Conservation (phyloP, 208 protist genomes). For the Sergeia podlipaevii region DNA sequence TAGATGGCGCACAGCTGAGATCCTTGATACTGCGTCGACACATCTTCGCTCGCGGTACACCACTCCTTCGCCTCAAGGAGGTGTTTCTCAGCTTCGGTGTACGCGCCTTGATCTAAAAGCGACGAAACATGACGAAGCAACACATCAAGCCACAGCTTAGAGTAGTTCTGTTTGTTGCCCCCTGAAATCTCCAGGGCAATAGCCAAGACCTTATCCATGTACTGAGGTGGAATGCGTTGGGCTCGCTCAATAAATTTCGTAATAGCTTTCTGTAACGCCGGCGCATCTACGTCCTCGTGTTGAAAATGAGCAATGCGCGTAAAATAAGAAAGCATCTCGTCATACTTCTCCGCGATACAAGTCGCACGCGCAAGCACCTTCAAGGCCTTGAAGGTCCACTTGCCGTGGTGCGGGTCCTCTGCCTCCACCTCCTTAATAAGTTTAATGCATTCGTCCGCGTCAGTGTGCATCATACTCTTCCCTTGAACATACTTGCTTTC, state of each 20-base stretch:
- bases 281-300: slow-evolving; percentile 24
- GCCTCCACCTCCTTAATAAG: slow-evolving; percentile 72
- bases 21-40: slow-evolving; percentile 21
- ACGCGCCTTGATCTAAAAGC: slow-evolving; percentile 14
- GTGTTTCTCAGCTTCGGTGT: slow-evolving; percentile 27
- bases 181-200: slow-evolving; percentile 63
- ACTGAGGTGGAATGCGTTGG: slow-evolving; percentile 39
- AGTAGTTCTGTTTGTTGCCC: slow-evolving; percentile 30
- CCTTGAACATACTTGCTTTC: slow-evolving; percentile 86
- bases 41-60: slow-evolving; percentile 59
- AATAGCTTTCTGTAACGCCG: slow-evolving; percentile 66
- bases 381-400: slow-evolving; percentile 94
- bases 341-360: slow-evolving; percentile 65
- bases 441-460: slow-evolving; percentile 59
- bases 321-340: slow-evolving; percentile 82
- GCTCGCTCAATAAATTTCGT: slow-evolving; percentile 90
- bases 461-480: slow-evolving; percentile 75
- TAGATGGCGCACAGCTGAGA: slow-evolving; percentile 58
- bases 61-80: slow-evolving; percentile 62
- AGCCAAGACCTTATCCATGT: slow-evolving; percentile 53
- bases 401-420: slow-evolving; percentile 67
- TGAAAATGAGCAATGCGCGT: slow-evolving; percentile 58
- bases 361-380: slow-evolving; percentile 89
- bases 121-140: slow-evolving; percentile 82
- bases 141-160: slow-evolving; percentile 86